These are phyloP conservation scores for Nepenthes gracilis DNA, from an alignment of 148 eudicot species.

Conservation along the genomic window DNA sequence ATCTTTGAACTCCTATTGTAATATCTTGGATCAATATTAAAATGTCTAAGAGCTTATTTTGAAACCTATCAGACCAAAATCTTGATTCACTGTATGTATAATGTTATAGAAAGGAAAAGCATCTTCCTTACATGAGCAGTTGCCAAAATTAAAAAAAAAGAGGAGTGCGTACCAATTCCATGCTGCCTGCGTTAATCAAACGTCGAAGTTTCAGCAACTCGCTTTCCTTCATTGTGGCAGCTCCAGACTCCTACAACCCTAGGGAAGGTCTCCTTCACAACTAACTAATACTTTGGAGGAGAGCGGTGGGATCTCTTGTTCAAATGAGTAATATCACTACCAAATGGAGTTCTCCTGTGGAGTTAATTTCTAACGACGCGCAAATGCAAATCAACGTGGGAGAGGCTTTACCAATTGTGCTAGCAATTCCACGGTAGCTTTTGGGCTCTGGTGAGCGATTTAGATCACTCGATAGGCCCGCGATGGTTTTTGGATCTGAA, in stretches of 20 bases:
- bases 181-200: conserved; percentile 99
- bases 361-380: too few species aligned
- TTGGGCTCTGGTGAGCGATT: conserved; percentile 45
- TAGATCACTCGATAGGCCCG: too few species aligned
- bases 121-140: neutral
- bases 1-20: too few species aligned
- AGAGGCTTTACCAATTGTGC: conserved; percentile 67
- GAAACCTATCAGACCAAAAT: too few species aligned
- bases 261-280: conserved; percentile 1
- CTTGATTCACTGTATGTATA: neutral
- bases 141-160: neutral
- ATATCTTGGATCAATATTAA: too few species aligned
- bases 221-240: conserved; percentile 97
- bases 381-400: neutral
- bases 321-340: too few species aligned
- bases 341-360: too few species aligned
- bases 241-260: conserved; percentile 71
- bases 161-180: conserved; percentile 51
- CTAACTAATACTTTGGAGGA: too few species aligned
- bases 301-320: too few species aligned
- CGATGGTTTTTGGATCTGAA: too few species aligned
- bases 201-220: conserved; percentile 99
- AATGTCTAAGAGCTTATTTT: too few species aligned
- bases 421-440: conserved; percentile 97
- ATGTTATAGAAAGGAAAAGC: neutral